These are phyloP conservation scores for Puccinia sorghi DNA, from an alignment of 1,284 basidiomycete species.

Conservation along the genomic window DNA sequence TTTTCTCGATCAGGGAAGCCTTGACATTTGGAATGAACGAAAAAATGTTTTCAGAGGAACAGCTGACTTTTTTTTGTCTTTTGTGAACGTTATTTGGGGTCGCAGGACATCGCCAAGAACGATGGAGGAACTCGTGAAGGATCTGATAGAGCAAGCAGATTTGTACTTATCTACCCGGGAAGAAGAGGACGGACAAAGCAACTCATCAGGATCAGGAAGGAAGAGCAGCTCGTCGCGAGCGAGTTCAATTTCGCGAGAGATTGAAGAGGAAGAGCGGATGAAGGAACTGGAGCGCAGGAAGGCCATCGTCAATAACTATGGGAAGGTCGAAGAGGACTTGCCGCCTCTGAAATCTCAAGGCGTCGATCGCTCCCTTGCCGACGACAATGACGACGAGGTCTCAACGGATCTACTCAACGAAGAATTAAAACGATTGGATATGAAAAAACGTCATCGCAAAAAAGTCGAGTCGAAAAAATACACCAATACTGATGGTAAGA, in stretches of 20 bases:
- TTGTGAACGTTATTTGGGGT: not conserved
- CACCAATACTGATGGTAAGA: constrained; percentile 10
- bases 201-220: not conserved
- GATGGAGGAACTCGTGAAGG: constrained; percentile 7
- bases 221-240: not conserved
- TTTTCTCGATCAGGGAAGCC: not conserved
- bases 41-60: not conserved
- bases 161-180: not conserved
- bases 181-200: not conserved
- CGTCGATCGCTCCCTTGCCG: not conserved
- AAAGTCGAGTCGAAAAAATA: constrained; percentile 45
- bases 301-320: constrained; percentile 26
- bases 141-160: constrained; percentile 3
- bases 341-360: not conserved
- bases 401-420: constrained; percentile 4
- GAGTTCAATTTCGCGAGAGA: not conserved
- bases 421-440: constrained; percentile 41
- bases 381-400: not conserved
- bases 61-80: not conserved
- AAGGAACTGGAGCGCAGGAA: constrained; percentile 11
- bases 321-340: constrained; percentile 11
- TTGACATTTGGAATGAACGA: not conserved
- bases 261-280: constrained; percentile 5
- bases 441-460: constrained; percentile 40
- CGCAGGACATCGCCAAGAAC: not conserved